Evolutionary conservation across 192 early-diverging fungal genomes (phyloP).

Genomic region (Fimicolochytrium jonesii): DNA sequence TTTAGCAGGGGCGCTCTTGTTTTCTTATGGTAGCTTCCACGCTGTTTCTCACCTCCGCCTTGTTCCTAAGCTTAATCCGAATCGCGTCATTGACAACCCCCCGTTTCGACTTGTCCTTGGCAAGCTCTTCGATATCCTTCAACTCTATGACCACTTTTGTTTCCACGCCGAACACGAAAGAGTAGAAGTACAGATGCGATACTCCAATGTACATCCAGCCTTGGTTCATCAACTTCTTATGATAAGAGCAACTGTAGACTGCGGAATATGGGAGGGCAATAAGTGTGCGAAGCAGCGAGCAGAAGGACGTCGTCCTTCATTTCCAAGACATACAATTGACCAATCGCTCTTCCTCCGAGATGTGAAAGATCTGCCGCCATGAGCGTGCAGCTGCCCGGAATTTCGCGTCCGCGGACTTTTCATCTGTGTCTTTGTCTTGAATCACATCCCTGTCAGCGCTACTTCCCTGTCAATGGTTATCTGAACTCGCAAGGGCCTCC

Average conservation of each 20-base stretch:
- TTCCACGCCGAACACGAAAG: constrained; percentile 87
- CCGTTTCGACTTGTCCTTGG: constrained; percentile 84
- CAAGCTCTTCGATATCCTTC: constrained; percentile 85
- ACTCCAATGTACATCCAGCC: constrained; percentile 97
- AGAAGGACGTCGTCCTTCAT: not conserved
- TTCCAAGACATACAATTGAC: constrained; percentile 76
- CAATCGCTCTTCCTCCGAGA: constrained; percentile 75
- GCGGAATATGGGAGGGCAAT: not conserved
- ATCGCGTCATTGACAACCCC: constrained; percentile 88
- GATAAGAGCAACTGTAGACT: constrained; percentile 90
- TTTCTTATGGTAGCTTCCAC: too few species aligned
- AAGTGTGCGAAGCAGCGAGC: not conserved
- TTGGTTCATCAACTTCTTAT: constrained; percentile 78
- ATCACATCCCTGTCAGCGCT: not conserved
- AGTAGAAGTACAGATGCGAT: constrained; percentile 92
- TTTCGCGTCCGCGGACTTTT: constrained; percentile 79
- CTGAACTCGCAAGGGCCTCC: too few species aligned
- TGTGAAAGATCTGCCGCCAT: constrained; percentile 83
- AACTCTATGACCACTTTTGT: constrained; percentile 88
- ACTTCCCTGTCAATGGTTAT: too few species aligned
- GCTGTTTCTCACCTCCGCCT: constrained; percentile 69
- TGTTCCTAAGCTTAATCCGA: constrained; percentile 77
- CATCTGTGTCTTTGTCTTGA: constrained; percentile 68
- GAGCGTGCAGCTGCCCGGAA: constrained; percentile 81
- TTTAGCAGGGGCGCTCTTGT: too few species aligned